Evolutionary conservation across 257 asterid genomes (phyloP).

Genomic region (Solanum chmielewskii): DNA sequence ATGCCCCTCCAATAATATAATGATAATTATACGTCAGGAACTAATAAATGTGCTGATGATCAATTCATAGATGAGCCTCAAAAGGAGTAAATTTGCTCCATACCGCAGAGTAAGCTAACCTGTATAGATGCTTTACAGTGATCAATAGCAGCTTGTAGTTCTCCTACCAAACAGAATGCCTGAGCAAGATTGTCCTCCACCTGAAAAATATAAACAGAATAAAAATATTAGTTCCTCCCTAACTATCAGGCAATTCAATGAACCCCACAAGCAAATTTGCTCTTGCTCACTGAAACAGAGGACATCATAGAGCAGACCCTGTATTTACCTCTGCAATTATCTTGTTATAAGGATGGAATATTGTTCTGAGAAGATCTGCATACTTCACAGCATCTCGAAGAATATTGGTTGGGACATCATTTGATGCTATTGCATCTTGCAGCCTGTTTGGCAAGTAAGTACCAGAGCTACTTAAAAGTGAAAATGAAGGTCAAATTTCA

Average conservation of each 20-base stretch:
- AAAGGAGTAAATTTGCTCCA: neutral
- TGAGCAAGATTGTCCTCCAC: slow-evolving; percentile 71
- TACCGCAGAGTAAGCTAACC: slow-evolving; percentile 21
- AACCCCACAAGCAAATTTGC: neutral
- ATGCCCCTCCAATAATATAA: neutral
- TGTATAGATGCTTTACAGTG: slow-evolving; percentile 71
- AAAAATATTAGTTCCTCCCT: neutral
- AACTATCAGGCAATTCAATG: neutral
- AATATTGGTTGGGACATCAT: slow-evolving; percentile 18
- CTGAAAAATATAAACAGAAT: slow-evolving; percentile 19
- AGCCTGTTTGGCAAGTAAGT: slow-evolving; percentile 25
- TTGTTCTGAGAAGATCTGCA: slow-evolving; percentile 20
- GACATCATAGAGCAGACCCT: neutral
- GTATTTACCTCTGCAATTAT: slow-evolving; percentile 69
- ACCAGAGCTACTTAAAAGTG: neutral
- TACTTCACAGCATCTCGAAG: slow-evolving; percentile 36
- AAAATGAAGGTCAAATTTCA: neutral
- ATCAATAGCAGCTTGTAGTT: slow-evolving; percentile 44
- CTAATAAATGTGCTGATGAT: neutral
- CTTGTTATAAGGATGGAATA: slow-evolving; percentile 69
- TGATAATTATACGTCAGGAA: neutral
- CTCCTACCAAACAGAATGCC: slow-evolving; percentile 64
- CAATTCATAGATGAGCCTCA: neutral
- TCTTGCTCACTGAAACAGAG: neutral
- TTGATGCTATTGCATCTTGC: slow-evolving; percentile 47